Evolutionary conservation across 495 filamentous ascomycete genomes (phyloP), one percentile per base, ranked within the genome.

Genomic region (Penicillium samsonianum): DNA sequence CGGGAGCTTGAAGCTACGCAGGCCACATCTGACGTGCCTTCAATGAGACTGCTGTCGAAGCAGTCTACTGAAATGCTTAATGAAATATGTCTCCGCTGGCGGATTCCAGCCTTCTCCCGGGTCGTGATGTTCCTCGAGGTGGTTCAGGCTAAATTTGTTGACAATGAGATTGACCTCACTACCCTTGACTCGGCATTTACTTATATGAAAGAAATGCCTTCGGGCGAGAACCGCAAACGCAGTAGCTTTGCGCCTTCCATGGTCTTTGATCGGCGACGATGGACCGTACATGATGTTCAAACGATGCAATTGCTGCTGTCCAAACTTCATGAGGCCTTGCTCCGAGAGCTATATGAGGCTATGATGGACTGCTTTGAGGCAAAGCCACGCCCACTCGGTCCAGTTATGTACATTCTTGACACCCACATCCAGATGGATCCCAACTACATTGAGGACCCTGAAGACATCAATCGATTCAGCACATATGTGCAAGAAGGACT

Each of bases 71-170:
- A 96, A 50, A 76, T 99, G 55, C 73, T 98, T 53, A 87, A 87
- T 63, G 93, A 98, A 65, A 80, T 96, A 41, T 89, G 85, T 63
- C 73, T 90, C 61, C 86, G 92, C 57, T 99, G 95, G 95, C 87
- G 95, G 23, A 84, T 99, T 58, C 93, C 94, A 19, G 82, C 84
- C 46, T 90, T 88, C 67, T 91, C 91, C 33, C 81, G 91, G 46
- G 76, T 92, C 52, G 83, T 92, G 2, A 75, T 95, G 10, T 90
- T 96, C 65, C 74, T 97, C 38, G 95, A 99, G 73, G 90, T 91
- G 38, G 82, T 90, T 41, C 81, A 85, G 19, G 85, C 88, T 63
- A 94, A 92, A 67, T 98, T 91, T 65, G 79, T 92, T 50, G 87
- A 96, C 61, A 87, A 90, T 60, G 88, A 96, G 65, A 87, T 96